Evolutionary conservation across 352 stramenopile genomes (phyloP), one percentile per base, ranked within the genome.

Genomic region (Pythium aristosporum): DNA sequence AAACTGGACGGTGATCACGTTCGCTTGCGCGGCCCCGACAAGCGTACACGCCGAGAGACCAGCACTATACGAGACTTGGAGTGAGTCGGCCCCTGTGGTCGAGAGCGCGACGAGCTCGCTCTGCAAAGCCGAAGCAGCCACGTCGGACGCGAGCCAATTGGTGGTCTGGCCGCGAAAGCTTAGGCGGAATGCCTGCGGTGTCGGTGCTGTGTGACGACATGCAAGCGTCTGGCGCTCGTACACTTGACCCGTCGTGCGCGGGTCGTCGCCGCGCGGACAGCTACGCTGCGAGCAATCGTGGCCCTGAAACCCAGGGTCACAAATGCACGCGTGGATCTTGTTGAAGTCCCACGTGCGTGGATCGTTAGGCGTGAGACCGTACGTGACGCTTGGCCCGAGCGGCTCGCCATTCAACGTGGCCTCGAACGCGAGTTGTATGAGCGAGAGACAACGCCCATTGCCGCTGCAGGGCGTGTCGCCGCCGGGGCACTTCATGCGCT

Each of bases 251-350:
- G 74, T 76, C 15, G 85, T 92, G 61, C 74, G 73, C n/a, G 85
- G 85, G 51, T 94, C 76, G 54, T 91, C 85, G 32, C 82, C 85
- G 13, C 67, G 75, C 32, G 82, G 82, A 57, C 85, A 92, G 20
- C 70, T 79, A 0, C 82, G 68, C n/a, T 66, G 65, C 6, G 76
- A 65, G 71, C 92, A 98, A 65, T 97, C 88, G 63, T 96, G 85
- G 28, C 88, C 87, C 32, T 81, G 68, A 41, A 85, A 98, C 7
- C 88, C 89, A 12, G 60, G 53, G 65, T 98, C 89, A 71, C 91
- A 98, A 28, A 87, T 30, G 71, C 91, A 98, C 28, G 85, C 89
- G n/a, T 91, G 72, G 44, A 97, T 91, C 60, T 92, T 92, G 72
- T 92, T 80, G 20, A 80, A 81, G 63, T 97, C 91, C 91, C 91